Evolutionary conservation across 768 basidiomycete genomes (phyloP), one percentile per base, ranked within the genome.

Genomic region (Clitopilus passeckerianus): DNA sequence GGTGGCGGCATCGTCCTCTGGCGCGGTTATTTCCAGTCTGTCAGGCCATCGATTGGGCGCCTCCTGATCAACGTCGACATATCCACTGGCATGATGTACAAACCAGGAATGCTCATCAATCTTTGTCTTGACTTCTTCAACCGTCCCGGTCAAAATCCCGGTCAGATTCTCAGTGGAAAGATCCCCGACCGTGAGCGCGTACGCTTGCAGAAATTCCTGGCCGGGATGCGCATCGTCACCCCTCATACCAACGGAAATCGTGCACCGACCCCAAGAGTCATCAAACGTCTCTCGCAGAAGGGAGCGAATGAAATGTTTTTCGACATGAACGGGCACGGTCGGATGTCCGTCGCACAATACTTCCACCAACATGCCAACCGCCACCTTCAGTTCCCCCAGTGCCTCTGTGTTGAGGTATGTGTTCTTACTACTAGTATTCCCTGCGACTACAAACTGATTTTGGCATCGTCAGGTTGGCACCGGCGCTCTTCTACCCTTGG

Each of bases 1-100:
- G 87, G 89, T 0, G 67, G 69, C 0, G 90, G 91, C 0, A 76
- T 93, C 2, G 79, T 84, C 14, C 77, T 91, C 0, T 90, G 89
- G 89, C 79, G 90, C 2, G 91, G 91, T 0, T 91, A 89, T 58
- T 92, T 93, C 71, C 91, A 92, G 67, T 89, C 87, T 0, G 80
- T 91, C 12, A 79, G 91, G 20, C 90, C 90, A 3, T 82, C 81
- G 0, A 77, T 85, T 16, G 84, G 84, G 0, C 74, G 74, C 0
- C 80, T 93, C 65, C 69, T 91, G 24, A 75, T 92, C 63, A 93
- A 92, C 59, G 79, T 93, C 62, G 91, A 93, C 61, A 89, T 91
- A 53, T 84, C 86, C 0, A 89, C 90, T 0, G 90, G 86, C 0
- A 80, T 85, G 24, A 89, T 93, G 86, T 91, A 86, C 67, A 83